Evolutionary conservation across 2,329 filamentous ascomycete genomes (phyloP).

Genomic region (Colletotrichum cereale): DNA sequence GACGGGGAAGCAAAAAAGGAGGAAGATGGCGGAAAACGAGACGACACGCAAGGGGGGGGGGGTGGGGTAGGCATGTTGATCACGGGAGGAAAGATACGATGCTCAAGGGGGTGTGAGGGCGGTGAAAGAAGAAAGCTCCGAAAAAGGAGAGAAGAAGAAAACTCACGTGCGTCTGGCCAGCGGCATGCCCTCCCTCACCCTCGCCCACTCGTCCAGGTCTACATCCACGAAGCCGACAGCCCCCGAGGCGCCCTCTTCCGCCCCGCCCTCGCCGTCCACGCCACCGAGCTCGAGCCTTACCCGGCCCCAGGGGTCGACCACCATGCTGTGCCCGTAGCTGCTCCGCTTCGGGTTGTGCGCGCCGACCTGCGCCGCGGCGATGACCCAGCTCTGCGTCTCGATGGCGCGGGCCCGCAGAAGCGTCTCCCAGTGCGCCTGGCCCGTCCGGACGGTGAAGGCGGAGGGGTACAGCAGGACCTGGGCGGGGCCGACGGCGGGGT

Average conservation of each 20-base stretch:
- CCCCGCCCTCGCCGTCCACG: constrained; percentile 54
- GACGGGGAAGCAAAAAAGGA: constrained; percentile 9
- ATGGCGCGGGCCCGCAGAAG: constrained; percentile 85
- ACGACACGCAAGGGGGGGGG: neutral
- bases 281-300: constrained; percentile 76
- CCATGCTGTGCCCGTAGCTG: constrained; percentile 89
- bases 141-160: neutral
- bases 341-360: constrained; percentile 78
- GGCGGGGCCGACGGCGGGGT: constrained; percentile 58
- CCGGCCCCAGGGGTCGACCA: constrained; percentile 88
- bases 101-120: constrained; percentile 13
- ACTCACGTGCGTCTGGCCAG: constrained; percentile 65
- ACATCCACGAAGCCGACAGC: constrained; percentile 69
- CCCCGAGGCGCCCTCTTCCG: constrained; percentile 56
- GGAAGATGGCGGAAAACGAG: neutral
- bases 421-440: constrained; percentile 86
- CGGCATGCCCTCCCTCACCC: constrained; percentile 65
- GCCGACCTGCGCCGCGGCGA: constrained; percentile 88
- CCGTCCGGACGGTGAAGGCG: constrained; percentile 90
- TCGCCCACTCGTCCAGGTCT: constrained; percentile 60
- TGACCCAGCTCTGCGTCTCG: constrained; percentile 88
- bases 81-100: constrained; percentile 14
- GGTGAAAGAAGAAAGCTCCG: constrained; percentile 1
- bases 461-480: constrained; percentile 89
- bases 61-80: constrained; percentile 3